phyloP scores from a whole-genome alignment of 2,329 filamentous ascomycete genomes.

The Neospermospora avenae region DNA sequence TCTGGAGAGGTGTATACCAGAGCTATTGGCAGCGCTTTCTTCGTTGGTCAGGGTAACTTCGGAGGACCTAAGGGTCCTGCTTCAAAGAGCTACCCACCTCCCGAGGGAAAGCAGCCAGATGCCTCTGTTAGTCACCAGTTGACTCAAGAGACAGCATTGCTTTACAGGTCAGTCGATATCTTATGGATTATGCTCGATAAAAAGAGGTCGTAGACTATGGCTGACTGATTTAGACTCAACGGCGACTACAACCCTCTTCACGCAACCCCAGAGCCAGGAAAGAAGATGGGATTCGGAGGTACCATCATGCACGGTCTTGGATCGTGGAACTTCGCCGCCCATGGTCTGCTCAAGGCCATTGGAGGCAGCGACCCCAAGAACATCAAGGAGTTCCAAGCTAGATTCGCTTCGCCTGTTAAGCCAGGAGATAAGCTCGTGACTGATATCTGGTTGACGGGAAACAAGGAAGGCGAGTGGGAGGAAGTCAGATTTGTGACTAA shows the following conservation, averaged over 20 bases:
- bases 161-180: slow-evolving; percentile 56
- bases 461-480: slow-evolving; percentile 67
- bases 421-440: slow-evolving; percentile 80
- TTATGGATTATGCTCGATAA: not conserved
- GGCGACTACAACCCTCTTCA: slow-evolving; percentile 95
- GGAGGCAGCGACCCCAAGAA: slow-evolving; percentile 77
- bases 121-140: slow-evolving; percentile 68
- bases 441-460: slow-evolving; percentile 76
- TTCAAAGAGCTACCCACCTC: slow-evolving; percentile 73
- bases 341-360: slow-evolving; percentile 68
- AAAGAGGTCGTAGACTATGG: not conserved
- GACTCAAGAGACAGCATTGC: slow-evolving; percentile 65
- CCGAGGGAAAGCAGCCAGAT: slow-evolving; percentile 68
- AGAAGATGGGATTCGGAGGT: slow-evolving; percentile 88
- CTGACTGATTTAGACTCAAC: slow-evolving; percentile 61
- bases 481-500: slow-evolving; percentile 78
- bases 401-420: slow-evolving; percentile 81
- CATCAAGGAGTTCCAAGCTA: slow-evolving; percentile 82
- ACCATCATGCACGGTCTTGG: slow-evolving; percentile 87
- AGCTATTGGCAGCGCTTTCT: slow-evolving; percentile 60
- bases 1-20: slow-evolving; percentile 60
- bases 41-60: slow-evolving; percentile 72
- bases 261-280: slow-evolving; percentile 77
- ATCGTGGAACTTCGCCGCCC: slow-evolving; percentile 77
- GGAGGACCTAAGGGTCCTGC: slow-evolving; percentile 87